Percentiles rank a stretch among this genome's conserved stretches.
Evolutionary conservation across 2,329 filamentous ascomycete species (phyloP).

Genomic region (Ascochyta pisi): DNA sequence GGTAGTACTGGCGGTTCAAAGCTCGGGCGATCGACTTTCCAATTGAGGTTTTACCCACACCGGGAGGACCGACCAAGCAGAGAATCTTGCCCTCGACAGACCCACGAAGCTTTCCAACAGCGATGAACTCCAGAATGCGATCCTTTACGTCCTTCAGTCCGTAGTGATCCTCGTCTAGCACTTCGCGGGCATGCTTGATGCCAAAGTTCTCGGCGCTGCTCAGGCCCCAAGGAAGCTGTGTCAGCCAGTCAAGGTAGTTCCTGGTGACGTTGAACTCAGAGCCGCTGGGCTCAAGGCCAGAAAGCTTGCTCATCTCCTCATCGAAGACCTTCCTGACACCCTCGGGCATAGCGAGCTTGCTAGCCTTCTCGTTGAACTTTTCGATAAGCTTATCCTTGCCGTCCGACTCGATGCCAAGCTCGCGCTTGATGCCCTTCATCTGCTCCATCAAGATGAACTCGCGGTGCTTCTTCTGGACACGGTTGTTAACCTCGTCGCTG

Average conservation of each 20-base stretch:
- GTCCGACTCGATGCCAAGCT: constrained; percentile 95
- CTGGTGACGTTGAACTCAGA: constrained; percentile 98
- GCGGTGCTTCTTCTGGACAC: constrained; percentile 95
- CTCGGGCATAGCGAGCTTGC: constrained; percentile 95
- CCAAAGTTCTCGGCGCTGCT: constrained; percentile 96
- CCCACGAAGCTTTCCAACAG: constrained; percentile 93
- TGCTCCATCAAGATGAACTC: constrained; percentile 99
- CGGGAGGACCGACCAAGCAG: constrained; percentile 95
- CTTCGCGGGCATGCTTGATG: constrained; percentile 86
- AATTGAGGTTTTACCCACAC: constrained; percentile 98
- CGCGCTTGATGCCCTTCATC: constrained; percentile 97
- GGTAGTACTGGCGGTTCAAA: constrained; percentile 94
- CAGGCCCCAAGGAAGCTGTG: constrained; percentile 96
- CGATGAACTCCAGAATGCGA: constrained; percentile 96
- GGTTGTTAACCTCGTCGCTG: constrained; percentile 94
- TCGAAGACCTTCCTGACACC: constrained; percentile 97
- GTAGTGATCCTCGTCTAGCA: constrained; percentile 95
- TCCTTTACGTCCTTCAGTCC: constrained; percentile 98
- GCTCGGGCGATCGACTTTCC: constrained; percentile 97
- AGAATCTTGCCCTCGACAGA: constrained; percentile 98
- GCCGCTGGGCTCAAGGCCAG: constrained; percentile 91
- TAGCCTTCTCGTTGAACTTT: constrained; percentile 94
- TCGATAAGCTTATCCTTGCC: constrained; percentile 98
- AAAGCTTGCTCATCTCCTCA: constrained; percentile 96
- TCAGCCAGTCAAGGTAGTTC: constrained; percentile 98